These are phyloP conservation scores for Suillus brevipes DNA, from an alignment of 768 basidiomycete genomes.

Conservation along the genomic window DNA sequence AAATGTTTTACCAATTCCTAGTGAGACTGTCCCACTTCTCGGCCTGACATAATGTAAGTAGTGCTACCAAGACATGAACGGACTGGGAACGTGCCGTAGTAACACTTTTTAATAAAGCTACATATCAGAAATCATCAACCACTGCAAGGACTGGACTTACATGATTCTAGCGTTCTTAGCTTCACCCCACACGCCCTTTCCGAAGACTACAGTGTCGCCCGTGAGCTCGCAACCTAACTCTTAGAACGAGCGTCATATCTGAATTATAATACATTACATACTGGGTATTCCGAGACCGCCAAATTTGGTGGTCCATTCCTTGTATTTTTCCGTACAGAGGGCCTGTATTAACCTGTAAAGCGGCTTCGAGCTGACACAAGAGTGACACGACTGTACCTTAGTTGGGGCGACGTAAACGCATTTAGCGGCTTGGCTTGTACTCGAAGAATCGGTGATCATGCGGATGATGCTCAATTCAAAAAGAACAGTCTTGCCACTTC, in stretches of 20 bases:
- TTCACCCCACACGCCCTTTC: conserved; percentile 67
- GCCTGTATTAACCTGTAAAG: conserved; percentile 48
- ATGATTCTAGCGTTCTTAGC: conserved; percentile 79
- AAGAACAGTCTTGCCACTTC: conserved; percentile 93
- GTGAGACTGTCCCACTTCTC: conserved; percentile 98
- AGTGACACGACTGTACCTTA: conserved; percentile 50
- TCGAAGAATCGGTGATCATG: conserved; percentile 51
- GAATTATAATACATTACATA: conserved; percentile 30
- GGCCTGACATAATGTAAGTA: conserved; percentile 47
- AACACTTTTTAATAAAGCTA: conserved; percentile 44
- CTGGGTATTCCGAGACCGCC: conserved; percentile 74
- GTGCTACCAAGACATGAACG: background rate
- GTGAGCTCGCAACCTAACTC: conserved; percentile 81
- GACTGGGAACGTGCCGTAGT: conserved; percentile 59
- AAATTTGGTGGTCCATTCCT: conserved; percentile 86
- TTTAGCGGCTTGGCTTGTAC: conserved; percentile 44
- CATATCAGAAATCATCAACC: conserved; percentile 8
- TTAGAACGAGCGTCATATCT: background rate
- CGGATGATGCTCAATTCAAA: conserved; percentile 91
- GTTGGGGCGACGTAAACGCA: conserved; percentile 94
- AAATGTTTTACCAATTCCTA: conserved; percentile 65
- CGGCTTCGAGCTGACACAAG: background rate
- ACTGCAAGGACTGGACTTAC: conserved; percentile 39
- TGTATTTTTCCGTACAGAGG: conserved; percentile 79
- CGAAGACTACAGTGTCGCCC: conserved; percentile 79